Percentiles rank a stretch among this genome's conserved stretches.
These are phyloP conservation scores for Fraxinus excelsior DNA, from an alignment of 257 asterid species.

Conservation along the genomic window DNA sequence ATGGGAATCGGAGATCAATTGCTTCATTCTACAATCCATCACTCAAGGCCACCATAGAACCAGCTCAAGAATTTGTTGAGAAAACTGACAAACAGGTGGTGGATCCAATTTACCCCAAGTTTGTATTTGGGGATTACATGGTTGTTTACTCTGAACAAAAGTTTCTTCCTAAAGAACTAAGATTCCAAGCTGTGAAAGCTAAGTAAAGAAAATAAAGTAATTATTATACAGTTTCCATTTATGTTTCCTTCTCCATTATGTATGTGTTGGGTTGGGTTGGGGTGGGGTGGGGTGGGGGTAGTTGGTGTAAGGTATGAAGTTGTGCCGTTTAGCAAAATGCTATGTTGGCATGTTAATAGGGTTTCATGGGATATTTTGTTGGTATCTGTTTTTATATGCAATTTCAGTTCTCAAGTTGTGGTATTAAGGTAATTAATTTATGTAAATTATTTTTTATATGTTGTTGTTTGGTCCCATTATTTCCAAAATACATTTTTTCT, in stretches of 20 bases:
- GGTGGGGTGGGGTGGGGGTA: not conserved
- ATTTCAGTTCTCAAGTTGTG: not conserved
- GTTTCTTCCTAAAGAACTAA: constrained; percentile 80
- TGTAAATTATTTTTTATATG: not conserved
- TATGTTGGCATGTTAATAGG: not conserved
- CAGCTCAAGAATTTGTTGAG: constrained; percentile 41
- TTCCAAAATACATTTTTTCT: too few relatives aligned
- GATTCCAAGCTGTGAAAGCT: constrained; percentile 70
- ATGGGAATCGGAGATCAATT: constrained; percentile 66
- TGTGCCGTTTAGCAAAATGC: constrained; percentile 17
- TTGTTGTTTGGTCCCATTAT: too few relatives aligned
- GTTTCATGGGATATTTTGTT: not conserved
- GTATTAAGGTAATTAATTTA: not conserved
- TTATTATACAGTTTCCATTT: not conserved
- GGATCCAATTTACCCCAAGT: constrained; percentile 53
- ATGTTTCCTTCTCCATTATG: not conserved
- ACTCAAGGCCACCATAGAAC: constrained; percentile 63
- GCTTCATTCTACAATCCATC: constrained; percentile 92
- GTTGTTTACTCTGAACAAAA: constrained; percentile 66
- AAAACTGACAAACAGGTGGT: constrained; percentile 11
- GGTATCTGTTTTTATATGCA: not conserved
- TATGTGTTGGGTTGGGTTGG: not conserved
- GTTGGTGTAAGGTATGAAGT: not conserved
- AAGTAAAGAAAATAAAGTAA: constrained; percentile 28
- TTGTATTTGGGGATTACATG: constrained; percentile 82